These are phyloP conservation scores for Aspergillus nidulans DNA, from an alignment of 495 filamentous ascomycete genomes.

Conservation along the genomic window DNA sequence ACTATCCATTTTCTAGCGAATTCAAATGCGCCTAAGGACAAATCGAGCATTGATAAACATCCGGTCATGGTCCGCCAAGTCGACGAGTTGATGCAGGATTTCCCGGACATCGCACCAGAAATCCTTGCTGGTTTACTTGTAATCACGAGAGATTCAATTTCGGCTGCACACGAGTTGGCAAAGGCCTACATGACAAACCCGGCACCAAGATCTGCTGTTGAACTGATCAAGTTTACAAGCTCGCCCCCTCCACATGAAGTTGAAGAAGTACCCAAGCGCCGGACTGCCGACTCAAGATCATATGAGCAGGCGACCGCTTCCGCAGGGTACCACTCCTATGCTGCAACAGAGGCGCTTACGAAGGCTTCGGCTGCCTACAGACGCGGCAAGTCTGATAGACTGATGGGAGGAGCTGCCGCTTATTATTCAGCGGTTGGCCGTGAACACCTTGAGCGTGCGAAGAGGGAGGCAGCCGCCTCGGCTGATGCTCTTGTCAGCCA, in stretches of 20 bases:
- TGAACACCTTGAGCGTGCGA: slow-evolving; percentile 44
- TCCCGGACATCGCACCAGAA: slow-evolving; percentile 41
- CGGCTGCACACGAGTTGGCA: slow-evolving; percentile 56
- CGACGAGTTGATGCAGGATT: slow-evolving; percentile 50
- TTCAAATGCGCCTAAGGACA: slow-evolving; percentile 22
- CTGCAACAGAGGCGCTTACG: slow-evolving; percentile 45
- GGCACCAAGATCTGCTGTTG: slow-evolving; percentile 30
- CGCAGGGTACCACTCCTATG: slow-evolving; percentile 35
- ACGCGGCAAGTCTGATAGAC: slow-evolving; percentile 57
- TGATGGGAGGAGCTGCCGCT: slow-evolving; percentile 63
- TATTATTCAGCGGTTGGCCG: slow-evolving; percentile 60
- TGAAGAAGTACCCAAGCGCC: slow-evolving; percentile 22
- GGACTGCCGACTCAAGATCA: slow-evolving; percentile 1
- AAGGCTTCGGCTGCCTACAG: slow-evolving; percentile 61
- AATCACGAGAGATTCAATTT: slow-evolving; percentile 52
- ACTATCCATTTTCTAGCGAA: slow-evolving; percentile 53
- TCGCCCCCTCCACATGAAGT: slow-evolving; percentile 29
- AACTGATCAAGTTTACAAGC: slow-evolving; percentile 37
- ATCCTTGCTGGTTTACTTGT: slow-evolving; percentile 48
- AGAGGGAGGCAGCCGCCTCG: slow-evolving; percentile 39
- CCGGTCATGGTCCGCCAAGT: slow-evolving; percentile 43
- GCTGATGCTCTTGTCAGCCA: slow-evolving; percentile 59
- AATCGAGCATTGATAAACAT: slow-evolving; percentile 37
- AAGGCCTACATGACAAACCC: slow-evolving; percentile 37
- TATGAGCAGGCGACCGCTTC: slow-evolving; percentile 25